Conservation (phyloP, 805 yeast species). For the Starmerella kuoi region DNA sequence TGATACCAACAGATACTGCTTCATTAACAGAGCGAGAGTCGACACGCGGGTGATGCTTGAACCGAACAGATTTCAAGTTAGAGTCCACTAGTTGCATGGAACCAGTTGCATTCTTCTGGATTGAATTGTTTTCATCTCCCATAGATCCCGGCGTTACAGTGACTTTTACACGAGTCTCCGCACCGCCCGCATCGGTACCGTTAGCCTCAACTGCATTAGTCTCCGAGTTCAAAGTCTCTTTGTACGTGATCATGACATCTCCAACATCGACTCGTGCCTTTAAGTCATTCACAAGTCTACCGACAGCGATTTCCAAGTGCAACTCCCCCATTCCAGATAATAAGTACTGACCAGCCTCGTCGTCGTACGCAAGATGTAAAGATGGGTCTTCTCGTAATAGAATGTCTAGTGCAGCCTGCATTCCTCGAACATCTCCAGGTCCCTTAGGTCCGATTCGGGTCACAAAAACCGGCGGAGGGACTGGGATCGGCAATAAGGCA, state of each 20-base stretch:
- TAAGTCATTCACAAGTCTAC: slow-evolving; percentile 66
- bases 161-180: slow-evolving; percentile 8
- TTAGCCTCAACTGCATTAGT: background rate
- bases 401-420: slow-evolving; percentile 56
- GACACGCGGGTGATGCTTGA: slow-evolving; percentile 23
- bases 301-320: slow-evolving; percentile 78
- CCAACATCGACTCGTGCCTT: slow-evolving; percentile 73
- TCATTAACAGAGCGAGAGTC: slow-evolving; percentile 25
- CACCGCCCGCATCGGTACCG: slow-evolving; percentile 8
- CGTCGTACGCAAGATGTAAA: slow-evolving; percentile 52
- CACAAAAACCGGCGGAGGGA: slow-evolving; percentile 90
- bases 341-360: slow-evolving; percentile 79
- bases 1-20: slow-evolving; percentile 26
- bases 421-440: slow-evolving; percentile 61
- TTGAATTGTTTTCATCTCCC: background rate
- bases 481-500: slow-evolving; percentile 57
- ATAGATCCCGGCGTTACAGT: background rate
- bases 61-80: background rate
- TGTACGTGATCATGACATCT: slow-evolving; percentile 77
- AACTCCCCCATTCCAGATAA: slow-evolving; percentile 96
- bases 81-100: slow-evolving; percentile 8
- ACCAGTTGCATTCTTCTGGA: too few relatives aligned
- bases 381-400: slow-evolving; percentile 87
- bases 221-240: slow-evolving; percentile 43
- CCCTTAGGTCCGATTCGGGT: slow-evolving; percentile 73